These are phyloP conservation scores for Apiospora malaysiana DNA, from an alignment of 2,329 filamentous ascomycete genomes.

Conservation along the genomic window DNA sequence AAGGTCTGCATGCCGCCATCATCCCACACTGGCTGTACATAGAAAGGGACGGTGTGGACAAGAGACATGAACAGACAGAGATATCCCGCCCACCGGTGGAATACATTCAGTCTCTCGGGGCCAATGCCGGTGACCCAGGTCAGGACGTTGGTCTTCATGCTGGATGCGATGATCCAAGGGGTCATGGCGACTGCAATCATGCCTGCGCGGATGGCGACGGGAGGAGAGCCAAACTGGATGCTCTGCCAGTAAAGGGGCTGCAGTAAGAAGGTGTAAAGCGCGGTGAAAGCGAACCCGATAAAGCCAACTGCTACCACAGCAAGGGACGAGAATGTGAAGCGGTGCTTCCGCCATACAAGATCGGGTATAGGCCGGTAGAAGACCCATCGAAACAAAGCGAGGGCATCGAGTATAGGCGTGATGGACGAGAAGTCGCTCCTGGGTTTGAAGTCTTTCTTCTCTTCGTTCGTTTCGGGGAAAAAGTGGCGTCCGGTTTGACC, in stretches of 20 bases:
- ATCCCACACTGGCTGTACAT: slow-evolving; percentile 86
- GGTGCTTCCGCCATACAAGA: slow-evolving; percentile 68
- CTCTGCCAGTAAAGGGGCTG: slow-evolving; percentile 90
- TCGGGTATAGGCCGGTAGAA: slow-evolving; percentile 89
- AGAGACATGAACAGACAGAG: slow-evolving; percentile 82
- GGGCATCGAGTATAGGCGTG: slow-evolving; percentile 73
- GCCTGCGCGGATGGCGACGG: slow-evolving; percentile 82
- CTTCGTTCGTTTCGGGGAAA: slow-evolving; percentile 70
- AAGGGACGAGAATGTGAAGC: slow-evolving; percentile 81
- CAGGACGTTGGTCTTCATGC: slow-evolving; percentile 89
- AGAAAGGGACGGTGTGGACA: slow-evolving; percentile 88
- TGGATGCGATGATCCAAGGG: slow-evolving; percentile 89
- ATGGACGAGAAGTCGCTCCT: slow-evolving; percentile 80
- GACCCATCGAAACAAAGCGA: slow-evolving; percentile 85
- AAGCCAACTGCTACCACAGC: slow-evolving; percentile 72
- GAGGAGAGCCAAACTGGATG: slow-evolving; percentile 86
- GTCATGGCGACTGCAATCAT: slow-evolving; percentile 93
- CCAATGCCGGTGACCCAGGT: slow-evolving; percentile 87
- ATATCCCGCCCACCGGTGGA: slow-evolving; percentile 92
- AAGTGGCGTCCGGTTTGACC: slow-evolving; percentile 69
- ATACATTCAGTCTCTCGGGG: slow-evolving; percentile 88
- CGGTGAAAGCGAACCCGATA: slow-evolving; percentile 72
- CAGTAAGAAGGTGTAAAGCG: slow-evolving; percentile 83
- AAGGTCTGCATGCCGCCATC: slow-evolving; percentile 76
- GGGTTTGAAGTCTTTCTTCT: slow-evolving; percentile 62